A percentile compares a stretch with the other conserved stretches of the same genome.
Conservation (phyloP, 768 basidiomycete genomes). For the Crepidotus variabilis region DNA sequence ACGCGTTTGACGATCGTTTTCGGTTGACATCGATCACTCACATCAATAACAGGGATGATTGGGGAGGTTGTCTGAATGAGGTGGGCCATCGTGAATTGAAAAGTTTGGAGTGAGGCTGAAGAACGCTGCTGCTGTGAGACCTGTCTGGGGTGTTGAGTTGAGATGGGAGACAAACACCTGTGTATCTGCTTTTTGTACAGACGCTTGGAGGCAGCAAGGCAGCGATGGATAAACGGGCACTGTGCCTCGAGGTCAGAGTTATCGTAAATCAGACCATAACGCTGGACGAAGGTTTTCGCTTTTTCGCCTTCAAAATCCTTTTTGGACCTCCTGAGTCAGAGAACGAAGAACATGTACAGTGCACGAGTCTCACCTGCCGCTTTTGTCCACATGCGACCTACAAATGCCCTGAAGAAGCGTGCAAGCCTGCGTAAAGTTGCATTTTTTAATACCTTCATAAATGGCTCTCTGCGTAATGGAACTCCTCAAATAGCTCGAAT, state of each 20-base stretch:
- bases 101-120: too few relatives aligned
- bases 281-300: background rate
- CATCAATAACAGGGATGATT: slow-evolving; percentile 33
- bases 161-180: too few relatives aligned
- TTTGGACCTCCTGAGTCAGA: background rate
- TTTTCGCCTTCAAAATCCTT: background rate
- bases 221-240: too few relatives aligned
- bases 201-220: too few relatives aligned
- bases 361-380: background rate
- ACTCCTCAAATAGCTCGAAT: background rate
- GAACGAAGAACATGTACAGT: background rate
- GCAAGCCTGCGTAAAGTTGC: too few relatives aligned
- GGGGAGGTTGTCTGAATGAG: slow-evolving; percentile 17
- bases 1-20: background rate
- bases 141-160: too few relatives aligned
- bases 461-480: too few relatives aligned
- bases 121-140: too few relatives aligned
- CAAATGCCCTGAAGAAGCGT: too few relatives aligned
- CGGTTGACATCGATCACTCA: slow-evolving; percentile 13
- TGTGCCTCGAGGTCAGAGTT: background rate
- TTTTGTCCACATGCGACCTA: too few relatives aligned
- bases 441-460: too few relatives aligned
- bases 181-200: too few relatives aligned
- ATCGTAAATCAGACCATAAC: background rate
- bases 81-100: slow-evolving; percentile 4